These are phyloP conservation scores for Tolypocladium ovalisporum DNA, from an alignment of 2,329 filamentous ascomycete species.

Conservation along the genomic window DNA sequence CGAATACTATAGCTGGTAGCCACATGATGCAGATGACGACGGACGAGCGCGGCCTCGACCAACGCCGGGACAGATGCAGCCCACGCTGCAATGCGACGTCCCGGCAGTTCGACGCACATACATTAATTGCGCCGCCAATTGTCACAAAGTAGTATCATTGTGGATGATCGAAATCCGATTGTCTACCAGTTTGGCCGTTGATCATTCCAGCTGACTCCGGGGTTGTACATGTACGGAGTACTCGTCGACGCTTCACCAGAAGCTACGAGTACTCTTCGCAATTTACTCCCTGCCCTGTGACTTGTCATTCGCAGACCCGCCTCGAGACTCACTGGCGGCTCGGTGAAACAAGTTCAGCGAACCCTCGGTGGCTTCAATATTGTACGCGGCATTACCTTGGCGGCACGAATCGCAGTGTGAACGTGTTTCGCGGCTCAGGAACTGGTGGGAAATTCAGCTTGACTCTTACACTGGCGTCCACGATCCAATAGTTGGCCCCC, in stretches of 20 bases:
- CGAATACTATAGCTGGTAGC: neutral
- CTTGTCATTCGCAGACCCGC: neutral
- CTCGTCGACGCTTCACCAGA: no score
- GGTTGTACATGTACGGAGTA: no score
- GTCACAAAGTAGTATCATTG: neutral
- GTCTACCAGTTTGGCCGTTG: neutral
- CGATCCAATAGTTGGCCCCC: neutral
- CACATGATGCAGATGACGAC: neutral
- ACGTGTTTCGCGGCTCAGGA: neutral
- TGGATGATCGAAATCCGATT: no score
- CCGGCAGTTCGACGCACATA: neutral
- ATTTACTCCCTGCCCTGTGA: no score
- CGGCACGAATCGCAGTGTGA: neutral
- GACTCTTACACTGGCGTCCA: neutral
- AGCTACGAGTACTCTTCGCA: neutral
- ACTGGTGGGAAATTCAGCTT: neutral
- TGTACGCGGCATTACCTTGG: neutral
- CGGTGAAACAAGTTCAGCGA: neutral
- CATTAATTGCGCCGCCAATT: neutral
- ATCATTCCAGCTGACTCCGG: neutral
- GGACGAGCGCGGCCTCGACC: neutral
- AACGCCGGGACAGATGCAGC: neutral
- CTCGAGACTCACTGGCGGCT: neutral
- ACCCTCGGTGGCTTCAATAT: neutral
- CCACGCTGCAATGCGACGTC: neutral